Conservation (phyloP, 2,329 filamentous ascomycete species). For the Capronia epimyces region DNA sequence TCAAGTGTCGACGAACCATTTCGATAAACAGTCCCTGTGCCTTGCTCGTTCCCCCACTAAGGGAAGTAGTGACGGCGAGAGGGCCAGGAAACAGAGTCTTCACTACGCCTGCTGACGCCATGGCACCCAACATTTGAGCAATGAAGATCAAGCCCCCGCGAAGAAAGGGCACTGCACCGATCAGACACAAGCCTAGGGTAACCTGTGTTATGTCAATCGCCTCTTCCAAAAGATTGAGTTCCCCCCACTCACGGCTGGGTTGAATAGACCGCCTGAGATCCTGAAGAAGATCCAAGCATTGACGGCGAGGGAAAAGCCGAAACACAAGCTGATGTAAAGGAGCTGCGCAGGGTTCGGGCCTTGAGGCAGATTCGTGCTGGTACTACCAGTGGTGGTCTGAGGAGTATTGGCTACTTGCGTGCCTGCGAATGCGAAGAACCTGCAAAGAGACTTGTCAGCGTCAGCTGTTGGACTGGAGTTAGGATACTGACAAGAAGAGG, state of each 20-base stretch:
- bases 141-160: conserved; percentile 51
- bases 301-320: conserved; percentile 46
- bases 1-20: conserved; percentile 35
- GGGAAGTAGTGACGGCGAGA: conserved; percentile 52
- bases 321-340: conserved; percentile 42
- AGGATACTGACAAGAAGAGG: conserved; percentile 35
- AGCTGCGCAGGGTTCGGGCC: conserved; percentile 36
- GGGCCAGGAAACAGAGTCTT: conserved; percentile 54
- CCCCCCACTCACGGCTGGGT: conserved; percentile 40
- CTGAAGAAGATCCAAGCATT: conserved; percentile 54
- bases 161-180: conserved; percentile 51
- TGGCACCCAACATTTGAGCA: conserved; percentile 55
- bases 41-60: conserved; percentile 49
- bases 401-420: conserved; percentile 45
- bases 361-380: conserved; percentile 22
- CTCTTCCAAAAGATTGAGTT: neutral
- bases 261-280: conserved; percentile 49
- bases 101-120: conserved; percentile 55
- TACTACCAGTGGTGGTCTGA: conserved; percentile 31
- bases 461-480: neutral
- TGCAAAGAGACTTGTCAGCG: conserved; percentile 5
- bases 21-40: conserved; percentile 62
- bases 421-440: conserved; percentile 46
- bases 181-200: conserved; percentile 57
- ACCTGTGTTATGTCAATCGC: conserved; percentile 34